Evolutionary conservation across 176 grass and related monocot genomes (phyloP), one percentile per base, ranked within the genome.

Genomic region (Echinochloa phyllopogon): DNA sequence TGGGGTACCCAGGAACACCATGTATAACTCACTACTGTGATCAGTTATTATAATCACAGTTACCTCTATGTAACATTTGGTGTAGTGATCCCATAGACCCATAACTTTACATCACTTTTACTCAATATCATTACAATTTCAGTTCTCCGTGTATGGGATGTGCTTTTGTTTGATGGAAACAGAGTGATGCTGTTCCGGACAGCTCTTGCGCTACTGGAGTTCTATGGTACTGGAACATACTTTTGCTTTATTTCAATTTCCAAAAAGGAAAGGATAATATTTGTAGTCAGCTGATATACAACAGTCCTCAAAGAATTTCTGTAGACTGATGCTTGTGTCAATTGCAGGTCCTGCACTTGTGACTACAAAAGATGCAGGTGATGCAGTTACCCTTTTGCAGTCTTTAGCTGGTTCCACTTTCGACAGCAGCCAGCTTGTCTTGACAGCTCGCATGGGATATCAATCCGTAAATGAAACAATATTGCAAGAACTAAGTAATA

Each of bases 141-240:
- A 99, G 97, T 96, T 80, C 97, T 99, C 64, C 97, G 94, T 74
- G 88, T 99, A 14, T 99, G 97, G 94, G 97, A 96, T 79, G 94
- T 99, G 43, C 88, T 96, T 84, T 87, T 99, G 58, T 99, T 94
- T 12, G 94, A 99, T 18, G 97, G 93, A 33, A 96, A 94, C 76
- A 90, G 94, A 77, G 97, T 92, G 45, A 94, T 96, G 88, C 94
- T 99, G 50, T 99, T 99, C 84, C 86, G 92, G 81, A 94, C 92
- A 41, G 90, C 94, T 47, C 92, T 99, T 83, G 91, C 94, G 27
- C 79, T 99, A 60, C 64, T 99, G 79, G 97, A 99, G 77, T 83
- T 99, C 71, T 99, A 99, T 73, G 97, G 97, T 99, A 99, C 55
- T 51, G n/a, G 15, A 47, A 70, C 29, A 61, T 51, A 50, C 29